Evolutionary conservation across 129 eudicot species (phyloP), one percentile per base, ranked within the genome.

Genomic region (Flaveria brownii): DNA sequence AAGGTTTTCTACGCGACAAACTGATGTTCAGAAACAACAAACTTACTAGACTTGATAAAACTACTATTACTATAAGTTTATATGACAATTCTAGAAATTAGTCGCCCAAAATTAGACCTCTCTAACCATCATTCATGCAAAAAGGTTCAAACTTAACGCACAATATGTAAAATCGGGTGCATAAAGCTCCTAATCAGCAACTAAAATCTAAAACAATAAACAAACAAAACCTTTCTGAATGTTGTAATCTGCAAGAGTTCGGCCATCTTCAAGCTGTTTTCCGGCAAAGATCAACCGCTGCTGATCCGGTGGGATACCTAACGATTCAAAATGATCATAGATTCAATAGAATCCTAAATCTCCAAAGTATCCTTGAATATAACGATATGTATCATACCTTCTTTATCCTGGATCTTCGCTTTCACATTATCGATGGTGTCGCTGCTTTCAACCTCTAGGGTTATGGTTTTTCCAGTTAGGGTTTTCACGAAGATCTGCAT

Each of bases 401-500:
- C 88, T 76, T 87, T 87, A 81, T 84, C 91, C 50, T 84, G 91
- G 28, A 87, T 87, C 78, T 87, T 87, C 45, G 91, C 83, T 30
- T 86, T 86, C 52, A 86, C 88, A 81, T 86, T 84, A 50, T 86
- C 88, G 50, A 84, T 84, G 51, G 90, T 84, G 56, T 86, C 88
- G 68, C 84, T 78, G 73, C 80, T 75, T 69, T 87, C 91, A 28
- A 87, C 91, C 82, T 87, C 91, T 0, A 87, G 80, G 64, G 91
- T 87, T 4, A 84, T 84, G 63, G 87, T 87, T 80, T 87, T 87
- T 5, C 91, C 91, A 12, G 88, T 87, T 52, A 87, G 81, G 83
- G 91, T 84, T 80, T 87, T 87, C 82, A 87, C 92, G 69, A 87
- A 87, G 16, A 82, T 85, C 84, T 87, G 92, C 92, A 84, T 87